Conservation (phyloP, 371 early-diverging fungal species). For the Chytridium lagenaria region DNA sequence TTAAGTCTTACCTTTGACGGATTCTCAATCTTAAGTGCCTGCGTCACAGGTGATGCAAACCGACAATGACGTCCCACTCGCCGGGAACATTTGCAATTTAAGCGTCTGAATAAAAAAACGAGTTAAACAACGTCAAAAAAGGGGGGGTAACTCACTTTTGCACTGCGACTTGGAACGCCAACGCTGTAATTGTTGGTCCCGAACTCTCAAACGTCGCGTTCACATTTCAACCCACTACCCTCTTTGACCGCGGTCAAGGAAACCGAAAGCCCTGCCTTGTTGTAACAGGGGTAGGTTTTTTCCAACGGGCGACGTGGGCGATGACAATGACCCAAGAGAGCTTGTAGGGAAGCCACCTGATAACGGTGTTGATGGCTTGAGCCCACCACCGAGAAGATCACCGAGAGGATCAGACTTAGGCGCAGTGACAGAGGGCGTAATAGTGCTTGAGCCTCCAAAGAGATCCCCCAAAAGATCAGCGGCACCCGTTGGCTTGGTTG, state of each 20-base stretch:
- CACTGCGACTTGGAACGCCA: slow-evolving; percentile 93
- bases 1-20: slow-evolving; percentile 69
- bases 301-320: neutral
- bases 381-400: slow-evolving; percentile 39
- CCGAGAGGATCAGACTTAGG: slow-evolving; percentile 42
- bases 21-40: slow-evolving; percentile 83
- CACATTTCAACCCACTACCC: slow-evolving; percentile 60
- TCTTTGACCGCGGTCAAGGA: slow-evolving; percentile 72
- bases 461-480: slow-evolving; percentile 83
- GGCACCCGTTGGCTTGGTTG: slow-evolving; percentile 50
- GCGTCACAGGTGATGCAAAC: slow-evolving; percentile 72
- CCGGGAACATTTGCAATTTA: slow-evolving; percentile 82
- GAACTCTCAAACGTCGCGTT: slow-evolving; percentile 74
- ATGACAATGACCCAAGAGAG: neutral
- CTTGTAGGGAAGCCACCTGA: neutral
- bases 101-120: slow-evolving; percentile 58
- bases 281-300: slow-evolving; percentile 69
- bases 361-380: neutral
- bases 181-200: slow-evolving; percentile 61
- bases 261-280: slow-evolving; percentile 76
- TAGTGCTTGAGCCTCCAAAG: slow-evolving; percentile 69
- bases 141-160: slow-evolving; percentile 64
- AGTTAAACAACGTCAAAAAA: neutral
- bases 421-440: slow-evolving; percentile 42
- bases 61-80: slow-evolving; percentile 67